phyloP scores from a whole-genome alignment of 169 alveolate species.

The Plasmodium billcollinsi region DNA sequence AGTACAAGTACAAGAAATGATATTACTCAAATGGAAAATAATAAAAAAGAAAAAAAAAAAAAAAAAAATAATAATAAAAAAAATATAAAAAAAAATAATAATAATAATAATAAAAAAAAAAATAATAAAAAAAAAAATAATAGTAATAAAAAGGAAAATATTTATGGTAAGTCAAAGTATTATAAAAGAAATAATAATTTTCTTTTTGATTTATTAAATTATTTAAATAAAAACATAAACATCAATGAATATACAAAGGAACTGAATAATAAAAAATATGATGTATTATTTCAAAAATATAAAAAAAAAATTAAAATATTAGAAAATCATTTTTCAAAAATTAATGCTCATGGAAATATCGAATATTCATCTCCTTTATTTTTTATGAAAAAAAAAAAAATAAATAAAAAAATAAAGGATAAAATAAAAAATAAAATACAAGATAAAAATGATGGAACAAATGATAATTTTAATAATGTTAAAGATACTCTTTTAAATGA shows the following conservation, averaged over 20 bases:
- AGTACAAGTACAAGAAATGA: not conserved
- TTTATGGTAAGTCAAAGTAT: not conserved
- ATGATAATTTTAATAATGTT: no score
- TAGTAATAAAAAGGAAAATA: not conserved
- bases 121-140: not conserved
- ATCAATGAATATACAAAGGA: constrained; percentile 51
- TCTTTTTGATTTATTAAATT: constrained; percentile 30
- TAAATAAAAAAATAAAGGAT: not conserved
- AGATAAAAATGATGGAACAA: not conserved
- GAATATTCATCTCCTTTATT: constrained; percentile 43
- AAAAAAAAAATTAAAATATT: constrained; percentile 50
- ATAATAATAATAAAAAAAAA: not conserved
- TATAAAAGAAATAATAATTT: constrained; percentile 16
- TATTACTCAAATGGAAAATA: not conserved
- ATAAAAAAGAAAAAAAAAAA: no score
- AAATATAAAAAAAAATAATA: not conserved
- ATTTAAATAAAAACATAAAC: constrained; percentile 31
- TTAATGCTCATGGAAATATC: constrained; percentile 32
- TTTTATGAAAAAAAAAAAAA: constrained; percentile 19
- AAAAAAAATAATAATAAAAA: no score
- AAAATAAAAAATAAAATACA: not conserved
- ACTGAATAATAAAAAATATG: constrained; percentile 28
- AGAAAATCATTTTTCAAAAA: constrained; percentile 29
- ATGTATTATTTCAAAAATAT: constrained; percentile 37
- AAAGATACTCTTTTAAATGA: not conserved